phyloP scores from a whole-genome alignment of 1,139 yeast genomes.

The Kodamaea ohmeri region DNA sequence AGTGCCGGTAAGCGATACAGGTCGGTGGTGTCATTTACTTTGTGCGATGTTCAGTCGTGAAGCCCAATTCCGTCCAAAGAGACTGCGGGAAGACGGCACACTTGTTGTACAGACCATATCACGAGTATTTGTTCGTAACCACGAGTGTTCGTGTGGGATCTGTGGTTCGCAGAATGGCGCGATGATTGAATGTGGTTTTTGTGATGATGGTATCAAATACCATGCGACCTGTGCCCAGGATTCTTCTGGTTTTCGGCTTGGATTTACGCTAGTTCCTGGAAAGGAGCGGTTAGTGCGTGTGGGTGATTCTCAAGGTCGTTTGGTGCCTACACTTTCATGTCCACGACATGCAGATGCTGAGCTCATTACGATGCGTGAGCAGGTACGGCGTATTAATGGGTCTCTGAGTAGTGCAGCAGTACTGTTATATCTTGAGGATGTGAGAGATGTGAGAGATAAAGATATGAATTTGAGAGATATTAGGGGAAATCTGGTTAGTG shows the following conservation, averaged over 20 bases:
- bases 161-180: constrained; percentile 33
- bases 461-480: no score
- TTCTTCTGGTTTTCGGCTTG: constrained; percentile 39
- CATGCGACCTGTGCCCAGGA: constrained; percentile 74
- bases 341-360: constrained; percentile 28
- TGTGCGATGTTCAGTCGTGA: constrained; percentile 60
- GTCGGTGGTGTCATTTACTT: constrained; percentile 77
- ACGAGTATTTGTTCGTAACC: constrained; percentile 26
- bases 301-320: constrained; percentile 34
- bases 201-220: constrained; percentile 24
- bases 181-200: constrained; percentile 30
- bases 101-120: constrained; percentile 33
- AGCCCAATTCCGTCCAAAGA: constrained; percentile 22
- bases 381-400: constrained; percentile 34
- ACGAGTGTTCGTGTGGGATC: constrained; percentile 24
- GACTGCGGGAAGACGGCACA: constrained; percentile 24
- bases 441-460: no score
- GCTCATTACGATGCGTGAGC: constrained; percentile 5
- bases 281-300: constrained; percentile 26
- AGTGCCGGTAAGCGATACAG: constrained; percentile 60
- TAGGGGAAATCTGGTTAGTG: constrained; percentile 19
- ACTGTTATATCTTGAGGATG: no score
- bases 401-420: no score
- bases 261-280: constrained; percentile 39
- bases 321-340: constrained; percentile 45